Evolutionary conservation across 768 basidiomycete genomes (phyloP), one percentile per base, ranked within the genome.

Genomic region (Boletus speciosus): DNA sequence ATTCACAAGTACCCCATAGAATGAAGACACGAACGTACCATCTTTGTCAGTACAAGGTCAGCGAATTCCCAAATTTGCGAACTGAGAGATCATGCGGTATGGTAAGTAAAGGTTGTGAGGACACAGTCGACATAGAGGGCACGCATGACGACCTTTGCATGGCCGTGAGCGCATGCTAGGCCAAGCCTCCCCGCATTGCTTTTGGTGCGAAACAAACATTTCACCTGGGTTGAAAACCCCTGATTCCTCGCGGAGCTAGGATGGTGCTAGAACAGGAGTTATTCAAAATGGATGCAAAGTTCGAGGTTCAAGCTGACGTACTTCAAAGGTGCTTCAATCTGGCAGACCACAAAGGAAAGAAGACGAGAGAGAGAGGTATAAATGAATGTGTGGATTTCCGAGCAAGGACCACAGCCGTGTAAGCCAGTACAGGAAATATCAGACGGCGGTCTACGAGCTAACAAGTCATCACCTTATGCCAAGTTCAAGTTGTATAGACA

Each of bases 161-260:
- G 54, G 50, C 40, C 44, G 16, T 32, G 35, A 32, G 37, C 35
- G 39, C 32, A 42, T 41, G 47, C 27, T 6, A 43, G 23, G 59
- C 21, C 47, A 38, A 27, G 39, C 36, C 16, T 23, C 19, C 5
- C 32, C 34, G 25, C 27, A 25, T 31, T 39, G 8, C n/a, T 23
- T 54, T n/a, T 3, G 16, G 37, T 21, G 41, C 21, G 34, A 54
- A 49, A 61, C 32, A 21, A 35, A 39, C 29, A 23, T 35, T 47
- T 61, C 38, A 64, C 63, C 61, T 64, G 21, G 41, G 12, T 44
- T 3, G 44, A 31, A 44, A 44, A 27, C 7, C 3, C 21, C 25
- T 1, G 36, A 44, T 29, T 19, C 14, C 40, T 31, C 12, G 37
- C 49, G 21, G 12, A 48, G 39, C 37, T 44, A 27, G 32, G 21